Base-by-base conservation (phyloP, 352 stramenopile species). In the Pythium phragmiticola region DNA sequence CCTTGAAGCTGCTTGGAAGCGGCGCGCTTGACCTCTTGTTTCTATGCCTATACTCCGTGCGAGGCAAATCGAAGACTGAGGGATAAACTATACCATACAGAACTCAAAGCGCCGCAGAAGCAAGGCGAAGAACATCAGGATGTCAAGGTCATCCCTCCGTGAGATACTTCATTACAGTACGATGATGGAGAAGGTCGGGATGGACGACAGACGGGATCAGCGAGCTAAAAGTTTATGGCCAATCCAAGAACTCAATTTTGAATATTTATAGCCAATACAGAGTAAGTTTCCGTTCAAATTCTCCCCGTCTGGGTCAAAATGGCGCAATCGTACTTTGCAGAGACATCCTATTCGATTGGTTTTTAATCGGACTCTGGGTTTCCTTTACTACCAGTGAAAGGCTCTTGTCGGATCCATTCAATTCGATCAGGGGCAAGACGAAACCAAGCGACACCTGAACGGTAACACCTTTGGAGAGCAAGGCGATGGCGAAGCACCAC, bases 401-500 rank as follows among this genome's bases (percentile, higher is more conserved):
- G 3, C 52, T 33, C 28, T 36, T 13, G 7, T 34, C 7, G 51
- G 43, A 60, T 66, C 60, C 51, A 42, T 62, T 64, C 63, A 54
- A 60, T 36, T 64, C 55, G 63, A 60, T 26, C 36, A 26, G 4
- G 4, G n/a, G 17, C 19, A 26, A 17, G 53, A 28, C 41, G 60
- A 52, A 39, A 57, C 12, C 49, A 57, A 65, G 50, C 57, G 49
- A 63, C 43, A 16, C 53, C 45, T 11, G 3, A 49, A 39, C 12
- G 2, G 13, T n/a, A 61, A 17, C n/a, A 72, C 30, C 21, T 21
- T 21, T 7, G 54, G 8, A 52, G 48, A 17, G 28, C 8, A n/a
- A 17, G 17, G 54, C 37, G 7, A 99, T 99, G 97, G 98, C 98
- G 52, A 99, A 99, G 83, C 98, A 99, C 84, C 98, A 99, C 84